These are phyloP conservation scores for Penicillium sp. DNA, from an alignment of 2,329 filamentous ascomycete genomes.

Conservation along the genomic window DNA sequence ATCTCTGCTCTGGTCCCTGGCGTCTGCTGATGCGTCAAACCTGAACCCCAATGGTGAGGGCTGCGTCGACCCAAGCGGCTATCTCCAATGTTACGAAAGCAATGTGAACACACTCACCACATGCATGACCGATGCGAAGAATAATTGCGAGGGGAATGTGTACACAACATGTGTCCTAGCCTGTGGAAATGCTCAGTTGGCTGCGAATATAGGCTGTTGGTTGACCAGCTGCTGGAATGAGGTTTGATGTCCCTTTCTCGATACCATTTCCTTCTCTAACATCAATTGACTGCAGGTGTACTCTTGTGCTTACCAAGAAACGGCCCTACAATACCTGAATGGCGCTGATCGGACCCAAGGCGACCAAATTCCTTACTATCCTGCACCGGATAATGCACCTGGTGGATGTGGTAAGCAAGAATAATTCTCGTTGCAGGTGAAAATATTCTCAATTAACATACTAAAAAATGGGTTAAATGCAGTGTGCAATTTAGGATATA, in stretches of 20 bases:
- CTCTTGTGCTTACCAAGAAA: conserved; percentile 3
- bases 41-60: conserved; percentile 10
- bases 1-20: conserved; percentile 4
- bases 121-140: conserved; percentile 1
- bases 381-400: conserved; percentile 4
- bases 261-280: neutral
- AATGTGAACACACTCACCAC: conserved; percentile 1
- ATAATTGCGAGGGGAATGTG: neutral
- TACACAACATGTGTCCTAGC: neutral
- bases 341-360: neutral
- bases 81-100: conserved; percentile 12
- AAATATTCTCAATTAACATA: neutral
- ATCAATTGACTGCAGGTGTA: neutral
- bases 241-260: neutral
- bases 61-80: conserved; percentile 12
- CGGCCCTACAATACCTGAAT: conserved; percentile 1
- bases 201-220: conserved; percentile 6
- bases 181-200: conserved; percentile 1
- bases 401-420: conserved; percentile 4
- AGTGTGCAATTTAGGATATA: conserved; percentile 3
- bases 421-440: neutral
- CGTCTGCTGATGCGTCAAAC: conserved; percentile 6
- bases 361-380: conserved; percentile 2
- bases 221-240: conserved; percentile 4
- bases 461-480: neutral